Evolutionary conservation across 331 rosid genomes (phyloP).

Genomic region (Malus hybrid): DNA sequence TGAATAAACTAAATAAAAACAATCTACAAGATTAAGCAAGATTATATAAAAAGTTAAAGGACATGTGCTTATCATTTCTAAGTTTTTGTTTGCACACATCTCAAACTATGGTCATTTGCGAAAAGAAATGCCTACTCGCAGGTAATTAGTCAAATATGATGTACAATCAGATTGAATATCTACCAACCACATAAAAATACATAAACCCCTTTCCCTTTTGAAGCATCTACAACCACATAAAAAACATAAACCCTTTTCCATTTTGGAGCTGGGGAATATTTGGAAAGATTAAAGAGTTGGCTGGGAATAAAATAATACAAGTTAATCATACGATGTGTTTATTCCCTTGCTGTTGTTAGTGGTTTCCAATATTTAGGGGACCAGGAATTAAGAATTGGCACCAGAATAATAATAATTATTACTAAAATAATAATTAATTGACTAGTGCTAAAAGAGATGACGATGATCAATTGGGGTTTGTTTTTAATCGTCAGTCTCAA

Average conservation of each 20-base stretch:
- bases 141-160: too few relatives aligned
- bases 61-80: too few relatives aligned
- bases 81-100: too few relatives aligned
- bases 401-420: not conserved
- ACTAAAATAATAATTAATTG: not conserved
- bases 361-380: not conserved
- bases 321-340: constrained; percentile 2
- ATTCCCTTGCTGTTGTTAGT: constrained; percentile 10
- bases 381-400: not conserved
- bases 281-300: not conserved
- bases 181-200: too few relatives aligned
- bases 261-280: constrained; percentile 3
- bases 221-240: too few relatives aligned
- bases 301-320: constrained; percentile 3
- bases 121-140: too few relatives aligned
- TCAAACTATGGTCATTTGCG: too few relatives aligned
- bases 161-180: not conserved
- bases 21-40: too few relatives aligned
- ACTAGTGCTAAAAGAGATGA: not conserved
- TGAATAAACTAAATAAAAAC: too few relatives aligned
- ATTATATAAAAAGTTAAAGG: too few relatives aligned
- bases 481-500: not conserved
- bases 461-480: not conserved
- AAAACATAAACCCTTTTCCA: not conserved
- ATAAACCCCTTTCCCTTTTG: too few relatives aligned